Evolutionary conservation across 371 early-diverging fungal genomes (phyloP), one percentile per base, ranked within the genome.

Genomic region (Zychaea mexicana): DNA sequence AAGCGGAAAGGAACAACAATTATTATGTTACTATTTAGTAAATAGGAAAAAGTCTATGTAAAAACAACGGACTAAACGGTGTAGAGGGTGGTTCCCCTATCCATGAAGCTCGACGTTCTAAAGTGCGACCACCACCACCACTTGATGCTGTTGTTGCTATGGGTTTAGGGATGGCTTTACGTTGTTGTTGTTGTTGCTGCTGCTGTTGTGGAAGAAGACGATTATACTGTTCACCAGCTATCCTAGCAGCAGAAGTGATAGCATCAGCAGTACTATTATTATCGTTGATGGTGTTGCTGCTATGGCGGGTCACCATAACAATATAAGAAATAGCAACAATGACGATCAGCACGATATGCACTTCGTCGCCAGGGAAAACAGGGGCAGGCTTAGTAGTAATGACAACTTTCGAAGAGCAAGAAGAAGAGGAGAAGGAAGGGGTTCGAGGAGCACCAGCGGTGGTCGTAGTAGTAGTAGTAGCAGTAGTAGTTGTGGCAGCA

Each of bases 31-130:
- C 19, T 56, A 17, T 57, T 32, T 58, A 58, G 59, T 39, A 58
- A 45, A 58, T 58, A 58, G 59, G 59, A 38, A 58, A 58, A 12
- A 58, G 19, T 27, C 38, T 21, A 27, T 58, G 59, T 42, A 58
- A 42, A 58, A 58, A 58, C 28, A 58, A 24, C 13, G 59, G 59
- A 39, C 59, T 58, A 33, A 58, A 36, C 4, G 59, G 59, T 5
- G 59, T 58, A 26, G 59, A 58, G 9, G 59, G 59, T 22, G 59
- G 45, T 58, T 58, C 59, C n/a, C 46, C 38, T 13, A 38, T 33
- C 39, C 27, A 33, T 58, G 38, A 30, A 42, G 27, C 9, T 45
- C 21, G 8, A 36, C 56, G 36, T 22, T 31, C 38, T 38, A 36
- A 28, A 42, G 39, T 17, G n/a, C 21, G 19, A 5, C 28, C 26